Evolutionary conservation across 495 filamentous ascomycete genomes (phyloP).

Genomic region (Podospora comata): DNA sequence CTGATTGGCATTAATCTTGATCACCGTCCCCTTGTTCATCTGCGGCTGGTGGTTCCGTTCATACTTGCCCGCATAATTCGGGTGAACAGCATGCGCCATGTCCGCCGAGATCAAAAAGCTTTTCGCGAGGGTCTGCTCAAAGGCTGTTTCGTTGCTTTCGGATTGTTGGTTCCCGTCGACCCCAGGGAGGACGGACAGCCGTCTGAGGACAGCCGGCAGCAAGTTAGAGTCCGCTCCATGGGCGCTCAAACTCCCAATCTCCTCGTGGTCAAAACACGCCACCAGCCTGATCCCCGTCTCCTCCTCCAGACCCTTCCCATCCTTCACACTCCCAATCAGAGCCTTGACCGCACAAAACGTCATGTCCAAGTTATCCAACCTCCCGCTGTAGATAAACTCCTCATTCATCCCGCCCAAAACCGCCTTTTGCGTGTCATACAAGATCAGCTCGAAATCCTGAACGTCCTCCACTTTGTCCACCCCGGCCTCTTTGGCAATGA

Average conservation of each 20-base stretch:
- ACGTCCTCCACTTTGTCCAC: slow-evolving; percentile 62
- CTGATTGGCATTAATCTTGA: slow-evolving; percentile 97
- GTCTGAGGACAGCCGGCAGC: slow-evolving; percentile 81
- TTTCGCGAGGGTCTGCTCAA: slow-evolving; percentile 87
- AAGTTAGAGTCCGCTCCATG: slow-evolving; percentile 93
- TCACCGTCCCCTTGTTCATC: slow-evolving; percentile 93
- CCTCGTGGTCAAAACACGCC: slow-evolving; percentile 94
- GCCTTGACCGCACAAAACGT: slow-evolving; percentile 82
- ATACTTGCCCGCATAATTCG: slow-evolving; percentile 90
- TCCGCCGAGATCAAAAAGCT: slow-evolving; percentile 95
- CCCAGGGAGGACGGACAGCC: slow-evolving; percentile 74
- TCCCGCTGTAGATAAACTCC: slow-evolving; percentile 89
- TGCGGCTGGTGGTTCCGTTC: slow-evolving; percentile 85
- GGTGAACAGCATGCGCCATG: slow-evolving; percentile 94
- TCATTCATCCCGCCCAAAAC: slow-evolving; percentile 86
- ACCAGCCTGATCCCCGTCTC: slow-evolving; percentile 84
- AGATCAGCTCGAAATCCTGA: slow-evolving; percentile 89
- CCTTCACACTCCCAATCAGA: slow-evolving; percentile 72
- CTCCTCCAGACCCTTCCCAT: slow-evolving; percentile 56
- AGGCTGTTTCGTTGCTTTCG: slow-evolving; percentile 67
- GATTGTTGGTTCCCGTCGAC: slow-evolving; percentile 47
- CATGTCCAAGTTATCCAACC: slow-evolving; percentile 94
- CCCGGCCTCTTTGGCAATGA: slow-evolving; percentile 78
- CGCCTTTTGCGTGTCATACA: slow-evolving; percentile 91
- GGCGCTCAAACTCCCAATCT: slow-evolving; percentile 86